A percentile compares a stretch with the other conserved stretches of the same genome.
Conservation (phyloP, 805 yeast genomes). For the Saturnispora bothae region DNA sequence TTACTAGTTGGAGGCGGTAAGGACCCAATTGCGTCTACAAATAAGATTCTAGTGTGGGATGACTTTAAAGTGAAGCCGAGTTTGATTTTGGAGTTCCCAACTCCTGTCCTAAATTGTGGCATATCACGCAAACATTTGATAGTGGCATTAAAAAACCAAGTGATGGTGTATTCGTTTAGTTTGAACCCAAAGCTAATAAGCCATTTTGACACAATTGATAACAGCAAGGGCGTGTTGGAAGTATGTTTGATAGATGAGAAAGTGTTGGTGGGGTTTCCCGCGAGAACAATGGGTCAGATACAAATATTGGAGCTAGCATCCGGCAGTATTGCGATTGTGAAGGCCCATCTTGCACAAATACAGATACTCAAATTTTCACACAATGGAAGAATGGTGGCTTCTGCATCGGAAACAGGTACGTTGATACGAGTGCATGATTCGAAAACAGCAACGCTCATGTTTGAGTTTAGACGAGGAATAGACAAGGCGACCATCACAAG, state of each 20-base stretch:
- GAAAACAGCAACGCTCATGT: constrained; percentile 54
- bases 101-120: constrained; percentile 63
- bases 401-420: constrained; percentile 78
- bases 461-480: constrained; percentile 81
- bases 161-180: constrained; percentile 69
- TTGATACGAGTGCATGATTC: constrained; percentile 66
- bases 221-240: constrained; percentile 56
- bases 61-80: constrained; percentile 72
- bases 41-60: constrained; percentile 85
- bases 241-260: constrained; percentile 17
- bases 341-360: constrained; percentile 65
- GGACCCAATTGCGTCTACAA: no score
- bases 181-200: constrained; percentile 64
- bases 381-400: constrained; percentile 60
- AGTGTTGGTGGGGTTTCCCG: constrained; percentile 57
- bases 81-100: constrained; percentile 61
- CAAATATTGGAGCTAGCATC: constrained; percentile 44
- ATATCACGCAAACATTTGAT: constrained; percentile 68
- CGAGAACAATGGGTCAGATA: constrained; percentile 63
- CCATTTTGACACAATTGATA: constrained; percentile 49
- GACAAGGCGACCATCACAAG: constrained; percentile 77
- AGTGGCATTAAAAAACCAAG: constrained; percentile 56
- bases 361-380: constrained; percentile 54
- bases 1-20: no score
- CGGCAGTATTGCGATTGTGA: constrained; percentile 48